phyloP scores from a whole-genome alignment of 1,139 yeast species.

The Petasospora rhodanensis region DNA sequence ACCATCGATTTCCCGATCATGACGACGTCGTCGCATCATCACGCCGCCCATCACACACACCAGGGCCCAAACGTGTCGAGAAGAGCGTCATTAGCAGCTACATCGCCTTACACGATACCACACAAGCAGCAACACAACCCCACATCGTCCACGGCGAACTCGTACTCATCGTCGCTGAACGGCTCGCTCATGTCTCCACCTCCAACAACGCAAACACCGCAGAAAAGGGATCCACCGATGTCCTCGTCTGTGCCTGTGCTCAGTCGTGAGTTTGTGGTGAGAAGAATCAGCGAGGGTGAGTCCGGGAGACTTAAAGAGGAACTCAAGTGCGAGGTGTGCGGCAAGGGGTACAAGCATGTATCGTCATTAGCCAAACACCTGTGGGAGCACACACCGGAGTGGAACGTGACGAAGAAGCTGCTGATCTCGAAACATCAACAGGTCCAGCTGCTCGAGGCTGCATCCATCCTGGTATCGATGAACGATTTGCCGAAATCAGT shows the following conservation, averaged over 20 bases:
- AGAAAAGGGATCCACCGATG: conserved; percentile 13
- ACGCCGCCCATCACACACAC: conserved; percentile 19
- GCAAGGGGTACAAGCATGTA: conserved; percentile 84
- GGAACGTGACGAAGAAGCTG: conserved; percentile 80
- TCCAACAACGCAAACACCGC: conserved; percentile 1
- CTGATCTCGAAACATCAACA: conserved; percentile 87
- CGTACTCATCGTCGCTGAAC: not conserved
- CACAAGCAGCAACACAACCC: conserved; percentile 7
- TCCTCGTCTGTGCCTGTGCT: conserved; percentile 42
- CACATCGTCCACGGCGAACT: not conserved
- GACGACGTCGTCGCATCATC: conserved; percentile 17
- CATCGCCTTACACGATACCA: conserved; percentile 25
- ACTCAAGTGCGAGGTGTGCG: conserved; percentile 83
- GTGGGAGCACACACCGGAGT: conserved; percentile 91
- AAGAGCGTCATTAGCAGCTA: conserved; percentile 24
- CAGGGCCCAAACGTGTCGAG: conserved; percentile 22
- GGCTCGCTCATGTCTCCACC: conserved; percentile 13
- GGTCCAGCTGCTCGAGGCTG: conserved; percentile 84
- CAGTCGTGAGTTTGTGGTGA: conserved; percentile 70
- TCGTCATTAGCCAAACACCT: conserved; percentile 71
- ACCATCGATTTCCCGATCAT: no score
- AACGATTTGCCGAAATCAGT: conserved; percentile 42
- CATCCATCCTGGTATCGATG: conserved; percentile 80
- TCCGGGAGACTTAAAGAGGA: conserved; percentile 80
- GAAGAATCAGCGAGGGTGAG: conserved; percentile 83